phyloP scores from a whole-genome alignment of 2,329 filamentous ascomycete genomes.

The Endocalyx cinctus region DNA sequence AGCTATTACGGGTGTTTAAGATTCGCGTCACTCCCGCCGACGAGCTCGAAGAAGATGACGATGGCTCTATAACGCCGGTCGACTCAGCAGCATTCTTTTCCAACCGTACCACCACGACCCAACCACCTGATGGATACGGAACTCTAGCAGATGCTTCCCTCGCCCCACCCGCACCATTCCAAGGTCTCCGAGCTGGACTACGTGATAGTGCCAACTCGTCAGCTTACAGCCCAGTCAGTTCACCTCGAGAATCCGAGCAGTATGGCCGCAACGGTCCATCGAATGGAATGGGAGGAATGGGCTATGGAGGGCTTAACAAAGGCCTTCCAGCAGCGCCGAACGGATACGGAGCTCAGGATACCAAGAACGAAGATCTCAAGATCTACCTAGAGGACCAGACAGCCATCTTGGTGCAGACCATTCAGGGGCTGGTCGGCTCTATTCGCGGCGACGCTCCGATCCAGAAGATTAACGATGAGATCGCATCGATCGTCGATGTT shows the following conservation, averaged over 20 bases:
- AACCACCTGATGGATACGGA: conserved; percentile 26
- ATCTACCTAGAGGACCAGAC: conserved; percentile 82
- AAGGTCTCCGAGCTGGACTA: conserved; percentile 46
- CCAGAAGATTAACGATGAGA: conserved; percentile 62
- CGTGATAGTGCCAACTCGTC: conserved; percentile 65
- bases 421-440: conserved; percentile 73
- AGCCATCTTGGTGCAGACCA: conserved; percentile 70
- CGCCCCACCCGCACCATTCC: conserved; percentile 51
- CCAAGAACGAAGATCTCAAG: conserved; percentile 50
- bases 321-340: conserved; percentile 32
- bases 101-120: conserved; percentile 40
- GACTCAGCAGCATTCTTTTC: conserved; percentile 68
- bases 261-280: conserved; percentile 31
- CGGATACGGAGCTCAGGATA: conserved; percentile 32
- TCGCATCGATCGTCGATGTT: conserved; percentile 64
- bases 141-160: conserved; percentile 35
- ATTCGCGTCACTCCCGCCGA: conserved; percentile 70
- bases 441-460: conserved; percentile 63
- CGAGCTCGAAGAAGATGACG: conserved; percentile 75
- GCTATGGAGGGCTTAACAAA: conserved; percentile 27
- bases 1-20: conserved; percentile 78
- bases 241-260: conserved; percentile 56
- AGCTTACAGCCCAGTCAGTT: conserved; percentile 68
- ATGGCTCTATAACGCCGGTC: conserved; percentile 59
- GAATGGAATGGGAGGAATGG: conserved; percentile 34